phyloP scores from a whole-genome alignment of 225 moss, liverwort and hornwort genomes.

The Neckera pumila region DNA sequence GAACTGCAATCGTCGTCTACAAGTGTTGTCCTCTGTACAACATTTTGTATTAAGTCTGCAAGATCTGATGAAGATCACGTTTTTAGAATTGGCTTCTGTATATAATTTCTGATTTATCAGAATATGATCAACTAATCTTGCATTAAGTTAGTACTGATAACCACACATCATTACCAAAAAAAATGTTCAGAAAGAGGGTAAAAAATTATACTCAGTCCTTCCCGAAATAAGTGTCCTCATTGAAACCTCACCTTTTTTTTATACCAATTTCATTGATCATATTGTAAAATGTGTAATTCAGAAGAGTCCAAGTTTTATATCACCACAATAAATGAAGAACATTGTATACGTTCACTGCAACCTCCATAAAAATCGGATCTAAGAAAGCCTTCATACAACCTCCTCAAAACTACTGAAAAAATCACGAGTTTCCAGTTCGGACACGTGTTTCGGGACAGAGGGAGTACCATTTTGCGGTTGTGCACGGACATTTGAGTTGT shows the following conservation, averaged over 20 bases:
- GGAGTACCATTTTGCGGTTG: not conserved
- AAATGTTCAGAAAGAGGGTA: not conserved
- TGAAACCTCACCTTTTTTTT: too few relatives aligned
- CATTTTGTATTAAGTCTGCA: not conserved
- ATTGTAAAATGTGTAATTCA: not conserved
- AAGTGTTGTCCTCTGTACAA: not conserved
- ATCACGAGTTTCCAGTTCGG: not conserved
- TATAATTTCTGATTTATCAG: not conserved
- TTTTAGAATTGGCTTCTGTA: not conserved
- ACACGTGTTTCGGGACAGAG: not conserved
- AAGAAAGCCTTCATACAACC: not conserved
- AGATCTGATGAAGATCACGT: not conserved
- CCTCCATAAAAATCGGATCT: rapidly evolving
- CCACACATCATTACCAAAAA: not conserved
- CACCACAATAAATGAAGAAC: not conserved
- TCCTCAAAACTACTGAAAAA: not conserved
- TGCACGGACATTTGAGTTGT: not conserved
- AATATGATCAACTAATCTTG: not conserved
- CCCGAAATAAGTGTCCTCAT: not conserved
- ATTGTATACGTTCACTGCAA: not conserved
- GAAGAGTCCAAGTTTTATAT: not conserved
- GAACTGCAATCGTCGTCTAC: not conserved
- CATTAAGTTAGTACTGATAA: not conserved
- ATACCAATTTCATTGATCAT: not conserved
- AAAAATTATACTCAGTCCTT: not conserved